These are phyloP conservation scores for Colletotrichum theobromicola DNA, from an alignment of 2,329 filamentous ascomycete species.

Conservation along the genomic window DNA sequence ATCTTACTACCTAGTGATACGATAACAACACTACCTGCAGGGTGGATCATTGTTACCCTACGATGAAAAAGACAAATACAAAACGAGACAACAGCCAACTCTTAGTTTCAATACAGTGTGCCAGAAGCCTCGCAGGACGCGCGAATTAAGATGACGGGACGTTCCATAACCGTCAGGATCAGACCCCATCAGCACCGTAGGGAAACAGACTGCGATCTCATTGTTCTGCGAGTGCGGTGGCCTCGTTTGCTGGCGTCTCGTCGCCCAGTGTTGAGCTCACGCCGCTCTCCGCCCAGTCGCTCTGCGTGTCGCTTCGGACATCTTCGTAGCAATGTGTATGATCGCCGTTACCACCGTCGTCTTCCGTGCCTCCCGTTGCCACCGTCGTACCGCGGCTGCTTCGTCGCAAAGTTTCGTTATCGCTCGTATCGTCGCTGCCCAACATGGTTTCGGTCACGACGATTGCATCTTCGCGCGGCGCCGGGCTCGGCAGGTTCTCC, in stretches of 20 bases:
- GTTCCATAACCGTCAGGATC: background rate
- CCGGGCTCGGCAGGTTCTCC: conserved; percentile 39
- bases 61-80: background rate
- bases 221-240: conserved; percentile 39
- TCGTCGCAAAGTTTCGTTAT: conserved; percentile 54
- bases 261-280: conserved; percentile 23
- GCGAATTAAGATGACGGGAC: background rate
- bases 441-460: conserved; percentile 19
- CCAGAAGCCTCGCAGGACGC: background rate
- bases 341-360: conserved; percentile 39
- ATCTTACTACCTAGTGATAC: background rate
- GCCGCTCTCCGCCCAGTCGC: conserved; percentile 52
- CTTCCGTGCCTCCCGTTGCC: conserved; percentile 44
- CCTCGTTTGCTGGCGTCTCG: conserved; percentile 24
- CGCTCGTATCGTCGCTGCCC: conserved; percentile 47
- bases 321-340: conserved; percentile 40
- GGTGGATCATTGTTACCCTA: background rate
- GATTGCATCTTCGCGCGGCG: background rate
- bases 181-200: background rate
- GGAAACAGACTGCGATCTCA: background rate
- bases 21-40: background rate
- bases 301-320: conserved; percentile 22
- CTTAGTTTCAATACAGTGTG: background rate
- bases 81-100: conserved; percentile 3
- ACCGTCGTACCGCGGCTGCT: conserved; percentile 52